Conservation (phyloP, 257 asterid genomes). For the Hygrophila difformis region DNA sequence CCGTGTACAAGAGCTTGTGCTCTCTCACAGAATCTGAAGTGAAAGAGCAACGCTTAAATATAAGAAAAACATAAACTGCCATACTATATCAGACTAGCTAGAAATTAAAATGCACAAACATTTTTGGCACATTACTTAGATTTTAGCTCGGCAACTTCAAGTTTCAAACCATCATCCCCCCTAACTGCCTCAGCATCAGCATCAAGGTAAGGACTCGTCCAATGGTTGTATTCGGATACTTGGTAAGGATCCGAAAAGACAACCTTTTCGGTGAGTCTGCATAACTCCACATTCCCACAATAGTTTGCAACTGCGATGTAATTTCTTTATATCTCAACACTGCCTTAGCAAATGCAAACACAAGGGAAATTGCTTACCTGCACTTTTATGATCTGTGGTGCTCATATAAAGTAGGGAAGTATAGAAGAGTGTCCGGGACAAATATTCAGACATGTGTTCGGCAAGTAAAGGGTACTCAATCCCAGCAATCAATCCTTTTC, state of each 20-base stretch:
- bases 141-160: constrained; percentile 87
- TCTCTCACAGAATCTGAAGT: constrained; percentile 89
- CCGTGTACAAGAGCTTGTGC: constrained; percentile 94
- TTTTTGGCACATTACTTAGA: constrained; percentile 53
- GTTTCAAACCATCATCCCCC: constrained; percentile 63
- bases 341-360: no score
- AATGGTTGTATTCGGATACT: constrained; percentile 68
- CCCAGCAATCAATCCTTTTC: constrained; percentile 90
- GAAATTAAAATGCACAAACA: no score
- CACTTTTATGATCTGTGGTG: constrained; percentile 77
- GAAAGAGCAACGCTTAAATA: no score
- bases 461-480: constrained; percentile 81
- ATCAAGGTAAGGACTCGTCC: constrained; percentile 91
- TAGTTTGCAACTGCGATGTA: neutral
- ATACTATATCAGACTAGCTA: neutral
- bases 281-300: constrained; percentile 79
- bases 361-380: constrained; percentile 37
- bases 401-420: constrained; percentile 85
- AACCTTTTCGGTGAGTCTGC: constrained; percentile 96
- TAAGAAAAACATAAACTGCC: constrained; percentile 9
- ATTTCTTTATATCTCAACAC: no score
- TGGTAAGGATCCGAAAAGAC: constrained; percentile 92
- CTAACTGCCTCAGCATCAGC: constrained; percentile 78
- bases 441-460: constrained; percentile 66
- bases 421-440: constrained; percentile 81